Conservation (phyloP, 306 rosid genomes). For the Vigna angularis region DNA sequence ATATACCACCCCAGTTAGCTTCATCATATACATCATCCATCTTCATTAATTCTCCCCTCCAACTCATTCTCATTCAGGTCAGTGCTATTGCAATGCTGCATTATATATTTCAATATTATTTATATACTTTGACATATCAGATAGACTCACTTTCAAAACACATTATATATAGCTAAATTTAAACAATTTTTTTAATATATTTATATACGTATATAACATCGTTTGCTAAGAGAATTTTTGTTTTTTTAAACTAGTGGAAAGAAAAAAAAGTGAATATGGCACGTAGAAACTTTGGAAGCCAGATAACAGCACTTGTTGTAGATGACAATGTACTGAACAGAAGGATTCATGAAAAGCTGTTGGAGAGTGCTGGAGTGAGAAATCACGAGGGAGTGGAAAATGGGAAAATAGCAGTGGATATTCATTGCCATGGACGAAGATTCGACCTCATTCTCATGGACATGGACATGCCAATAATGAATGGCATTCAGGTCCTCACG, state of each 20-base stretch:
- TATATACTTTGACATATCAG: no score
- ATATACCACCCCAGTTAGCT: not conserved
- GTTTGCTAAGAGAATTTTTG: not conserved
- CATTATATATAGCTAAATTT: no score
- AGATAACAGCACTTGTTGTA: constrained; percentile 73
- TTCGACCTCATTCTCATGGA: constrained; percentile 94
- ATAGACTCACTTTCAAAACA: no score
- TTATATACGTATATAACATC: not conserved
- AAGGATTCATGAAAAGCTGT: constrained; percentile 57
- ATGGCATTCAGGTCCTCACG: constrained; percentile 71
- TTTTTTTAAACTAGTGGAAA: not conserved
- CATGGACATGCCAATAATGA: constrained; percentile 89
- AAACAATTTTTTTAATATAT: no score
- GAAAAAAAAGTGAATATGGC: not conserved
- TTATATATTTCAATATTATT: no score
- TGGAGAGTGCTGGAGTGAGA: constrained; percentile 62
- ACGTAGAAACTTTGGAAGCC: not conserved
- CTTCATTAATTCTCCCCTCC: not conserved
- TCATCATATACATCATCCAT: constrained; percentile 21
- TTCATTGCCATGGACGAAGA: constrained; percentile 57
- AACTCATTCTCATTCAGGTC: constrained; percentile 42
- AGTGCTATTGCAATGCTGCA: constrained; percentile 22
- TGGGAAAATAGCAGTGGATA: constrained; percentile 82
- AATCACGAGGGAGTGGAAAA: constrained; percentile 60
- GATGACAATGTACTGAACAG: constrained; percentile 61